phyloP scores from a whole-genome alignment of 257 asterid genomes.

The Primulina eburnea region DNA sequence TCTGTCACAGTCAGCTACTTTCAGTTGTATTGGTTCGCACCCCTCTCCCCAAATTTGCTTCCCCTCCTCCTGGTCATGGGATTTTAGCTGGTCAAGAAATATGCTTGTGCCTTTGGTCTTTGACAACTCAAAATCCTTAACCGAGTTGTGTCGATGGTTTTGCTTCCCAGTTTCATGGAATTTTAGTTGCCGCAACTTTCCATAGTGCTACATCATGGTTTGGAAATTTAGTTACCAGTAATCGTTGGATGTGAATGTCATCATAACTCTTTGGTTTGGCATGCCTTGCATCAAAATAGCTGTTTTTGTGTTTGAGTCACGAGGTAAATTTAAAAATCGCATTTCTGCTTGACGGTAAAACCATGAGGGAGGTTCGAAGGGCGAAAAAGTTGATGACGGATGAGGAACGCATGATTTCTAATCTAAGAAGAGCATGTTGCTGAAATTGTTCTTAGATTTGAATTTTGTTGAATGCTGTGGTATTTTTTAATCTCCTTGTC shows the following conservation, averaged over 20 bases:
- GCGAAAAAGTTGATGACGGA: constrained; percentile 91
- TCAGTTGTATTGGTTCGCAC: neutral
- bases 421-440: constrained; percentile 69
- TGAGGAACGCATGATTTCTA: constrained; percentile 76
- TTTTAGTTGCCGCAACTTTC: too few species aligned
- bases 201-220: too few species aligned
- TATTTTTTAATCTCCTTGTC: neutral
- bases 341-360: constrained; percentile 45
- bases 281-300: neutral
- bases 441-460: neutral
- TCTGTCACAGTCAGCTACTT: neutral
- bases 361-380: constrained; percentile 78
- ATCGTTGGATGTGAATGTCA: too few species aligned
- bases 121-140: neutral
- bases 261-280: neutral
- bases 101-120: neutral
- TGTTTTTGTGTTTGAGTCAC: neutral
- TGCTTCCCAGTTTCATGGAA: too few species aligned
- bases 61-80: neutral
- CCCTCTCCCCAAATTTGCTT: too few species aligned
- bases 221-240: too few species aligned
- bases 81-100: neutral
- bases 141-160: neutral
- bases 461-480: neutral
- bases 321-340: neutral